Evolutionary conservation across 2,329 filamentous ascomycete genomes (phyloP), one percentile per base, ranked within the genome.

Genomic region (Diplodia seriata): DNA sequence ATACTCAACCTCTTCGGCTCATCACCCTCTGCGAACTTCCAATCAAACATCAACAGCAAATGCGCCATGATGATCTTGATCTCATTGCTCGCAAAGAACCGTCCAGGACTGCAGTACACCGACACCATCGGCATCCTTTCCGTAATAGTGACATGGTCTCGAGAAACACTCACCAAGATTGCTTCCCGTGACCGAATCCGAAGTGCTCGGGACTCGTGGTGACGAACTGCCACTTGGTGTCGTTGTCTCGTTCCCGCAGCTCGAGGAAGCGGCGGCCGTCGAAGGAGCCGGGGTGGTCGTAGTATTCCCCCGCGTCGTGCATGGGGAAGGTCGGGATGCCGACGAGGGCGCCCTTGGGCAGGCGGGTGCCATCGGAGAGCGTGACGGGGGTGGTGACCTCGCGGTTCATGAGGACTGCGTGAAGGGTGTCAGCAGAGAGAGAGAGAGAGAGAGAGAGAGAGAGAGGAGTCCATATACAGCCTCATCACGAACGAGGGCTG

Each of bases 41-140:
- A 49, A 26, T 66, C 63, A 23, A 55, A 66, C 38, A 55, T 36
- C 4, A 56, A 29, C 23, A 66, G 14, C 23, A 66, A 9, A 38
- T 56, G 43, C 40, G 73, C 73, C 4, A 76, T 33, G 9, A 77
- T 71, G 70, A 78, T 72, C 68, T 77, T 78, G 51, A 77, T 76
- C 69, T 77, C 74, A 47, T 75, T 74, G 6, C 71, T 67, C 0
- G 76, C 76, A 23, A 77, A 77, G 69, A 76, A 77, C 2, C 76
- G 70, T 0, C 76, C 76, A 1, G 76, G 75, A 31, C 76, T 59
- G 15, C 50, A 76, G 0, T 74, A 73, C 57, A 76, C 72, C 1
- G 70, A 59, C 2, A 11, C 3, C 9, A 11, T 36, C 75, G 74
- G 53, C 76, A 76, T 0, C 75, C 12, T n/a, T 31, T 9, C 6